Conservation (phyloP, 495 filamentous ascomycete genomes). For the Massariosphaeria phaeospora region DNA sequence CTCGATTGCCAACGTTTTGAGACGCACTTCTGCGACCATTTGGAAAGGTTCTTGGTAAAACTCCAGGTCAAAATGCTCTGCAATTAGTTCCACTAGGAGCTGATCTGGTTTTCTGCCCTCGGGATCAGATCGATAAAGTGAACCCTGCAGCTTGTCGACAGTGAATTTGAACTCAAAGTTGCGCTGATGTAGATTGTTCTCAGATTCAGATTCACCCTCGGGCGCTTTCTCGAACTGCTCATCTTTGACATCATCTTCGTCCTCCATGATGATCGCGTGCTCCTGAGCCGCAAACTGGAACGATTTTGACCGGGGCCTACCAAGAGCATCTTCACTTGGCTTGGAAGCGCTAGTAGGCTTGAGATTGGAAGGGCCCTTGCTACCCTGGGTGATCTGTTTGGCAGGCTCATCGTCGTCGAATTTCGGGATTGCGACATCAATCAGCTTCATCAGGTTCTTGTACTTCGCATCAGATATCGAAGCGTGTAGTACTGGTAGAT, state of each 20-base stretch:
- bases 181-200: slow-evolving; percentile 70
- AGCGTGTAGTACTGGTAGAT: slow-evolving; percentile 86
- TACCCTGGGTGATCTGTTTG: slow-evolving; percentile 29
- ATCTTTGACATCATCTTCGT: slow-evolving; percentile 59
- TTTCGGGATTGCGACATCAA: slow-evolving; percentile 90
- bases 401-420: slow-evolving; percentile 54
- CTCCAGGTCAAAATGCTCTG: slow-evolving; percentile 80
- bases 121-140: slow-evolving; percentile 79
- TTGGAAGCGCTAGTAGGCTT: slow-evolving; percentile 23
- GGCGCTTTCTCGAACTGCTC: slow-evolving; percentile 57
- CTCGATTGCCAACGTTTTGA: slow-evolving; percentile 84
- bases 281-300: slow-evolving; percentile 62
- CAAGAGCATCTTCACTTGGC: slow-evolving; percentile 41
- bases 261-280: slow-evolving; percentile 70
- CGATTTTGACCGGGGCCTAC: slow-evolving; percentile 51
- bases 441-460: slow-evolving; percentile 89
- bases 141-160: slow-evolving; percentile 87
- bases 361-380: slow-evolving; percentile 29
- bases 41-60: slow-evolving; percentile 85
- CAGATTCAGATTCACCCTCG: slow-evolving; percentile 51
- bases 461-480: slow-evolving; percentile 92
- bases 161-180: slow-evolving; percentile 95
- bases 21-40: slow-evolving; percentile 81
- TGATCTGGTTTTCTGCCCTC: slow-evolving; percentile 71
- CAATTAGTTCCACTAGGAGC: slow-evolving; percentile 83